phyloP scores from a whole-genome alignment of 306 rosid species.

The Rosa lucieae region DNA sequence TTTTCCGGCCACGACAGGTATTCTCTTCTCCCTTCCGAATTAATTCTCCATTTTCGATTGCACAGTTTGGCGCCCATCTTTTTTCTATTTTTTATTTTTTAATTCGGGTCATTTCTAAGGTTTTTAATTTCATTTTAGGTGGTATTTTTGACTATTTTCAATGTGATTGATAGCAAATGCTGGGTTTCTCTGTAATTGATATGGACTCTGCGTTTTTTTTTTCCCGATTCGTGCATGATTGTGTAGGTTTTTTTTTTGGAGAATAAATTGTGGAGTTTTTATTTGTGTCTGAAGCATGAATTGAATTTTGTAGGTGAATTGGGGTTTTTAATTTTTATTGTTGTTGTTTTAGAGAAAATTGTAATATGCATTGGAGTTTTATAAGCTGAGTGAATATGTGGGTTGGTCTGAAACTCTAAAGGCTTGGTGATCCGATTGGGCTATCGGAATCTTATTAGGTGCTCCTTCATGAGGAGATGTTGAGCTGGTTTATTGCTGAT shows the following conservation, averaged over 20 bases:
- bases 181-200: not conserved
- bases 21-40: not conserved
- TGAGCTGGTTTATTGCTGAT: not conserved
- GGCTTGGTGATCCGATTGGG: not conserved
- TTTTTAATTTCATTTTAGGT: not conserved
- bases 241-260: not conserved
- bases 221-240: not conserved
- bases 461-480: not conserved
- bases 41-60: not conserved
- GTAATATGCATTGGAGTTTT: not conserved
- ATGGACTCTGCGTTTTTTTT: not conserved
- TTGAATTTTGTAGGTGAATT: not conserved
- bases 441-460: not conserved
- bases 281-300: not conserved
- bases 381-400: not conserved
- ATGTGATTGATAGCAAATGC: not conserved
- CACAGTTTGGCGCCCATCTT: not conserved
- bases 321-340: not conserved
- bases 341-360: not conserved
- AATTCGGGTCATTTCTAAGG: not conserved
- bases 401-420: not conserved
- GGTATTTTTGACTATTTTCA: not conserved
- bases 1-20: not conserved
- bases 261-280: not conserved
- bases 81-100: not conserved